A percentile compares a stretch with the other conserved stretches of the same genome.
These are phyloP conservation scores for Exobasidium rhododendri DNA, from an alignment of 1,284 basidiomycete genomes.

Conservation along the genomic window DNA sequence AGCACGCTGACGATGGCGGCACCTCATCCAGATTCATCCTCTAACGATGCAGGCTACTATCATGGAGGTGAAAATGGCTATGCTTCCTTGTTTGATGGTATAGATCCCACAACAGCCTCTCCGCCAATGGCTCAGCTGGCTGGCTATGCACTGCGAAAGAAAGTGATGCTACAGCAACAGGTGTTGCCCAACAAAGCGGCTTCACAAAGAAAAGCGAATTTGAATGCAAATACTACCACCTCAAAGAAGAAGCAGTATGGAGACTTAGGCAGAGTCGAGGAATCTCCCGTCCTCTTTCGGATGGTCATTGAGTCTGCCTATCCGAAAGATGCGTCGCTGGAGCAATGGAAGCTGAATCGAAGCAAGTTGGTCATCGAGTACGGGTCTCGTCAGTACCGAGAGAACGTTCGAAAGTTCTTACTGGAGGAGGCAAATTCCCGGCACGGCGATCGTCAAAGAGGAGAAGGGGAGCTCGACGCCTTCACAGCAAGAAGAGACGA, in stretches of 20 bases:
- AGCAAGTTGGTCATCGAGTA: background rate
- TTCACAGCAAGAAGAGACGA: background rate
- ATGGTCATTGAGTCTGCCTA: background rate
- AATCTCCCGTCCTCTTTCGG: no score
- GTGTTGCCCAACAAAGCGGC: no score
- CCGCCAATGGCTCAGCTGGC: background rate
- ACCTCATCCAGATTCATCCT: no score
- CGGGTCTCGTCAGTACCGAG: background rate
- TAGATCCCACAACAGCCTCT: no score
- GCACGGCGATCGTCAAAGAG: background rate
- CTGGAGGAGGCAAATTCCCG: background rate
- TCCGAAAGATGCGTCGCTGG: background rate
- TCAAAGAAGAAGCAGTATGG: no score
- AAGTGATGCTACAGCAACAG: background rate
- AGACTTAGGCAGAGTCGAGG: no score
- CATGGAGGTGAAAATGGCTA: no score
- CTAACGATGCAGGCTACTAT: no score
- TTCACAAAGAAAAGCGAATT: no score
- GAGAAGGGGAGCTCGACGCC: background rate
- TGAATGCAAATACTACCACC: no score
- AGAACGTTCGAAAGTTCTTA: background rate
- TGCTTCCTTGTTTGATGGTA: no score
- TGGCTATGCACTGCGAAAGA: background rate
- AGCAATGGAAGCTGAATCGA: background rate
- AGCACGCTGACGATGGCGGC: no score